Percentiles rank a stretch among this genome's conserved stretches.
Conservation (phyloP, 768 basidiomycete species). For the Rubroboletus satanas region DNA sequence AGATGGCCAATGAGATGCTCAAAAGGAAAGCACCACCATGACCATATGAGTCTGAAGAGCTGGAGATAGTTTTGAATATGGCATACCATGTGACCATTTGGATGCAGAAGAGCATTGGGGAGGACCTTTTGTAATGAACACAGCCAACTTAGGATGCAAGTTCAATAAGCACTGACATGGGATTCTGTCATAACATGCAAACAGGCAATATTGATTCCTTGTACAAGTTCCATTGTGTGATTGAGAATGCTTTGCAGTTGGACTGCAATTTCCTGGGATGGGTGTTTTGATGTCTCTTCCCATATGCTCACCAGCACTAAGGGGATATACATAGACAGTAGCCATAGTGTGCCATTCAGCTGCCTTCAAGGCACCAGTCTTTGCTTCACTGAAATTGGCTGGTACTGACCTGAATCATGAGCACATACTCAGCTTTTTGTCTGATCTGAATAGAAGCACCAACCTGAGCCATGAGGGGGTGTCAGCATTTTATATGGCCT, state of each 20-base stretch:
- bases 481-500: neutral
- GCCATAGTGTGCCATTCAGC: no score
- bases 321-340: no score
- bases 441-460: no score
- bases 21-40: conserved; percentile 36
- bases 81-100: conserved; percentile 32
- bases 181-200: conserved; percentile 7
- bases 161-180: conserved; percentile 5
- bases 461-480: conserved; percentile 16
- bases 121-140: conserved; percentile 17
- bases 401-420: no score
- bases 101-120: conserved; percentile 7
- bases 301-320: conserved; percentile 17
- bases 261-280: neutral
- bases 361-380: no score
- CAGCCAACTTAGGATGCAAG: conserved; percentile 16
- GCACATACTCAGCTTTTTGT: no score
- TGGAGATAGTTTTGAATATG: conserved; percentile 33
- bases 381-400: no score
- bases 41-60: conserved; percentile 34
- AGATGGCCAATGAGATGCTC: no score
- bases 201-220: conserved; percentile 20
- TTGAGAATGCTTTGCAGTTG: conserved; percentile 10
- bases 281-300: neutral
- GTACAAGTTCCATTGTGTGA: conserved; percentile 30